A percentile compares a stretch with the other conserved stretches of the same genome.
Evolutionary conservation across 2,329 filamentous ascomycete species (phyloP).

Genomic region (Moelleriella libera): DNA sequence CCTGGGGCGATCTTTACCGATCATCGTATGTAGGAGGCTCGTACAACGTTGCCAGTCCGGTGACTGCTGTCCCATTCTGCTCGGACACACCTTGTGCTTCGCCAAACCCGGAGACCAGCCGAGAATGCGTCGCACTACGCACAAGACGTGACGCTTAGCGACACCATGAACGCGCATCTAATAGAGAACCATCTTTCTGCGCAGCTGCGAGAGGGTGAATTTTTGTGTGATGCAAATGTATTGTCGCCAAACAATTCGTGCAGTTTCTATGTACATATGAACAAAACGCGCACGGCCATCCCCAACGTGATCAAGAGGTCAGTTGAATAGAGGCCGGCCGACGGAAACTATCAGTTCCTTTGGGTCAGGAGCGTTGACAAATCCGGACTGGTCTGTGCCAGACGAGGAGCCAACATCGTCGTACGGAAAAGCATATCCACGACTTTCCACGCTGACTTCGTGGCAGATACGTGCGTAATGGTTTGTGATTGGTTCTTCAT

Average conservation of each 20-base stretch:
- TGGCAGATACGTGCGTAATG: constrained; percentile 56
- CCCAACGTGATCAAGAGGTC: background rate
- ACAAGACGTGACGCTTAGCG: no score
- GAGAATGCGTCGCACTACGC: no score
- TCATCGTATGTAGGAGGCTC: no score
- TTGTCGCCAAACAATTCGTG: background rate
- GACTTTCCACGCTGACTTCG: constrained; percentile 39
- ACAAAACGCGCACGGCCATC: background rate
- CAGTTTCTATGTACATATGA: background rate
- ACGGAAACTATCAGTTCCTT: constrained; percentile 40
- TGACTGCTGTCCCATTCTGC: no score
- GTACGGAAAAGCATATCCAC: constrained; percentile 59
- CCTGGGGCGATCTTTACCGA: no score
- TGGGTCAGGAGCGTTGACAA: constrained; percentile 42
- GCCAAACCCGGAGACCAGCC: no score
- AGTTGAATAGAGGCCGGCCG: constrained; percentile 22
- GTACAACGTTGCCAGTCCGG: no score
- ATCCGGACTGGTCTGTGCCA: constrained; percentile 46
- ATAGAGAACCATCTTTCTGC: no score
- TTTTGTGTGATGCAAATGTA: background rate
- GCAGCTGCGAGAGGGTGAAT: no score
- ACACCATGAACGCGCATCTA: no score
- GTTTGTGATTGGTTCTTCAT: constrained; percentile 41
- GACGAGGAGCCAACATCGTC: constrained; percentile 49
- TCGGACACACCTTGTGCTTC: no score